Conservation (phyloP, 768 basidiomycete genomes). For the Russula sp. region DNA sequence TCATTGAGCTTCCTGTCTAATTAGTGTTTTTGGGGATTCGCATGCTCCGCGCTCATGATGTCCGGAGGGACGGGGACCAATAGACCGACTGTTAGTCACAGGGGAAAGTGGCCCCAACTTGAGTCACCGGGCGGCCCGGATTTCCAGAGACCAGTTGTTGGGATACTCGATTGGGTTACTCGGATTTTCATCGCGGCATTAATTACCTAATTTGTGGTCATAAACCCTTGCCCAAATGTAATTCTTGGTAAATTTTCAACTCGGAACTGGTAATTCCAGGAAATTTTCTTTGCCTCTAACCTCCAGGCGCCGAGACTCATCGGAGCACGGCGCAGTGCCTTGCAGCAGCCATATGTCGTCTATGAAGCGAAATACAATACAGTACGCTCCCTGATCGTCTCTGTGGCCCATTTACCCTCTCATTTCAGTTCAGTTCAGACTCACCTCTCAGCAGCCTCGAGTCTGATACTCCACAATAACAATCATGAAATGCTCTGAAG, state of each 20-base stretch:
- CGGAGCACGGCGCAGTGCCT: background rate
- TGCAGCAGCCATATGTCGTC: background rate
- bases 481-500: background rate
- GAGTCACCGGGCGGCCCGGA: background rate
- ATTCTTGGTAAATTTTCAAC: background rate
- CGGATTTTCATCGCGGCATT: background rate
- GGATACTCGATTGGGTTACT: no score
- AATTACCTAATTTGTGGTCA: background rate
- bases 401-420: background rate
- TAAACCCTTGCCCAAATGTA: background rate
- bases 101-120: background rate
- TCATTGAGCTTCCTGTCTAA: background rate
- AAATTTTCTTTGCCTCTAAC: background rate
- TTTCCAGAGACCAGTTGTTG: background rate
- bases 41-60: slow-evolving; percentile 21
- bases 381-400: background rate
- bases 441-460: background rate
- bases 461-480: background rate
- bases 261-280: background rate
- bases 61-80: background rate
- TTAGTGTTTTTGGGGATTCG: slow-evolving; percentile 4
- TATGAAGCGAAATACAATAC: background rate
- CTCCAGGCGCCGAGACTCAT: background rate
- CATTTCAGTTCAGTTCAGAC: background rate
- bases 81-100: background rate